These are phyloP conservation scores for Podaxis sp. DNA, from an alignment of 768 basidiomycete genomes.

Conservation along the genomic window DNA sequence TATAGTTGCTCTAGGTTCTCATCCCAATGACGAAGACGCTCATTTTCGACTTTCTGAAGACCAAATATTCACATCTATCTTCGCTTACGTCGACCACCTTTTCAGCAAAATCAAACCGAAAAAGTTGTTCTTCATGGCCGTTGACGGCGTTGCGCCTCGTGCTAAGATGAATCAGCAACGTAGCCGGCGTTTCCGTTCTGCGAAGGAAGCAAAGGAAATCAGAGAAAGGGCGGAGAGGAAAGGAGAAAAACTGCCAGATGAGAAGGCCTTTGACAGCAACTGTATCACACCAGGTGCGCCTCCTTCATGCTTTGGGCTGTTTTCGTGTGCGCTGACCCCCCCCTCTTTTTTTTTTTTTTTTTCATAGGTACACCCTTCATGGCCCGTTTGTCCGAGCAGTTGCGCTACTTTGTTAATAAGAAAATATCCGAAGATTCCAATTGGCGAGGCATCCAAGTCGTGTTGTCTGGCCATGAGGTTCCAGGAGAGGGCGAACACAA, in stretches of 20 bases:
- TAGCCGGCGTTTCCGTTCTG: conserved; percentile 88
- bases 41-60: conserved; percentile 96
- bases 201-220: conserved; percentile 86
- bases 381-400: conserved; percentile 84
- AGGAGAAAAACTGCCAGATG: conserved; percentile 87
- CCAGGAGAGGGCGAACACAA: conserved; percentile 99
- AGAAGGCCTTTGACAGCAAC: conserved; percentile 97
- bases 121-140: conserved; percentile 98
- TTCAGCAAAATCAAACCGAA: conserved; percentile 97
- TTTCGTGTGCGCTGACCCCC: background rate
- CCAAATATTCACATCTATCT: conserved; percentile 96
- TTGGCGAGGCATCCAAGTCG: conserved; percentile 89
- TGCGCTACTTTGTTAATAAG: conserved; percentile 96
- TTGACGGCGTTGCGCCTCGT: conserved; percentile 94
- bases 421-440: conserved; percentile 96
- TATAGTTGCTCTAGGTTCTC: conserved; percentile 53
- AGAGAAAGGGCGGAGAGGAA: conserved; percentile 82
- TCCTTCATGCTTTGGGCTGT: background rate
- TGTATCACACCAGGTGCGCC: conserved; percentile 93
- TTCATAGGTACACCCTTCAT: conserved; percentile 87
- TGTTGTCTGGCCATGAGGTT: conserved; percentile 95
- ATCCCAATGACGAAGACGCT: conserved; percentile 94
- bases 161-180: conserved; percentile 99
- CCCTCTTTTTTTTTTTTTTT: background rate
- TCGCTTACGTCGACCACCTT: conserved; percentile 93